A percentile compares a stretch with the other conserved stretches of the same genome.
These are phyloP conservation scores for Henckelia pumila DNA, from an alignment of 257 asterid species.

Conservation along the genomic window DNA sequence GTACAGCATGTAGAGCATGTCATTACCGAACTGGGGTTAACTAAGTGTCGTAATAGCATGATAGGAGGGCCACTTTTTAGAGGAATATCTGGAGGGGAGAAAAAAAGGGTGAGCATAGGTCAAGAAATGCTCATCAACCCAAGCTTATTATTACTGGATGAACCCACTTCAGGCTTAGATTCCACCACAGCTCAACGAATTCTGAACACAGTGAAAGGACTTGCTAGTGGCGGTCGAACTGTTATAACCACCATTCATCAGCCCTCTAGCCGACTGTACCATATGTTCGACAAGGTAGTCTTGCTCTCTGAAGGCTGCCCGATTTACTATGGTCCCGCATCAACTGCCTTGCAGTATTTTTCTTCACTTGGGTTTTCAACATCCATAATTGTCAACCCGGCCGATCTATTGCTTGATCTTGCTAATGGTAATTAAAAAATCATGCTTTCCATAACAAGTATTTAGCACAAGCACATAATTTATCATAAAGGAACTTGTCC, in stretches of 20 bases:
- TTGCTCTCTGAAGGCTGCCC: conserved; percentile 89
- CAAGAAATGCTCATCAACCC: conserved; percentile 97
- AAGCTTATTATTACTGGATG: conserved; percentile 75
- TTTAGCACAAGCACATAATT: conserved; percentile 18
- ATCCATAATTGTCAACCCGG: conserved; percentile 71
- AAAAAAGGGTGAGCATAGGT: conserved; percentile 94
- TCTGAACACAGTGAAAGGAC: conserved; percentile 62
- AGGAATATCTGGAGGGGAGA: conserved; percentile 96
- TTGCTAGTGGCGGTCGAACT: conserved; percentile 87
- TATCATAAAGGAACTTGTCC: conserved; percentile 15
- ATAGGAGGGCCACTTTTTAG: conserved; percentile 80
- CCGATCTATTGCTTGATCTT: conserved; percentile 91
- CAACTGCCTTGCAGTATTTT: conserved; percentile 84
- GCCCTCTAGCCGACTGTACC: conserved; percentile 90
- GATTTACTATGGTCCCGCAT: conserved; percentile 79
- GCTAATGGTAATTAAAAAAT: conserved; percentile 66
- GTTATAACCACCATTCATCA: conserved; percentile 93
- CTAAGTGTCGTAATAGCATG: conserved; percentile 66
- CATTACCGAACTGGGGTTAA: conserved; percentile 61
- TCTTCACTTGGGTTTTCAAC: conserved; percentile 78
- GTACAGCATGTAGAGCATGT: conserved; percentile 70
- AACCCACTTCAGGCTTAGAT: conserved; percentile 95
- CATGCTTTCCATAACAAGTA: conserved; percentile 15
- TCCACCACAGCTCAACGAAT: conserved; percentile 89
- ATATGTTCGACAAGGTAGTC: conserved; percentile 86